Percentiles rank a stretch among this genome's conserved stretches.
These are phyloP conservation scores for Starmerella roubikii DNA, from an alignment of 805 yeast species.

Conservation along the genomic window DNA sequence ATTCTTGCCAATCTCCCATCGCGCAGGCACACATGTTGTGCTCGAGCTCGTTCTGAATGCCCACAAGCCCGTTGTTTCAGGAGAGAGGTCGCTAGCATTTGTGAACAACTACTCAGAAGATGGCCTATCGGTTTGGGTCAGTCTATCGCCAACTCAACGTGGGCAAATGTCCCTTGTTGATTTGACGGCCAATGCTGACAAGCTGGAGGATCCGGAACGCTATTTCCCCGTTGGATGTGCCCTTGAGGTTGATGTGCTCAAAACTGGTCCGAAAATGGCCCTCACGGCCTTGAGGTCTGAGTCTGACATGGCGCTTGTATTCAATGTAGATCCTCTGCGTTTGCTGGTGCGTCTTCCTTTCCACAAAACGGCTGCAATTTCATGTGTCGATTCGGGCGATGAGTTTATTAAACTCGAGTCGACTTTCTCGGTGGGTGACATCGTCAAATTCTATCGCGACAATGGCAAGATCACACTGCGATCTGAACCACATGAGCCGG, in stretches of 20 bases:
- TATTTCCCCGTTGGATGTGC: slow-evolving; percentile 63
- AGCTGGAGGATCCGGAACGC: slow-evolving; percentile 37
- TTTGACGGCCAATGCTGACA: slow-evolving; percentile 39
- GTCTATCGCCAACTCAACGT: slow-evolving; percentile 50
- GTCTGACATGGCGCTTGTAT: slow-evolving; percentile 46
- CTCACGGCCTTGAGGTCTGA: slow-evolving; percentile 29
- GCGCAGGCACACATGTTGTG: slow-evolving; percentile 40
- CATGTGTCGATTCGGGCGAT: slow-evolving; percentile 63
- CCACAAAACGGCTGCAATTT: slow-evolving; percentile 47
- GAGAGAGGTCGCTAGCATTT: slow-evolving; percentile 42
- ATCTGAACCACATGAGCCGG: slow-evolving; percentile 20
- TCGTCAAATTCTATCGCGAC: slow-evolving; percentile 21
- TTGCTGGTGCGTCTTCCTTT: slow-evolving; percentile 60
- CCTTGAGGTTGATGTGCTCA: slow-evolving; percentile 41
- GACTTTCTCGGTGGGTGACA: slow-evolving; percentile 33
- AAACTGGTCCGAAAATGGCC: slow-evolving; percentile 30
- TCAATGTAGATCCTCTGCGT: slow-evolving; percentile 43
- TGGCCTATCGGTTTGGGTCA: slow-evolving; percentile 41
- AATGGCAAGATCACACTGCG: slow-evolving; percentile 42
- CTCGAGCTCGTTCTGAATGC: slow-evolving; percentile 51
- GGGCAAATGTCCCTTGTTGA: slow-evolving; percentile 59
- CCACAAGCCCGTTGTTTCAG: slow-evolving; percentile 34
- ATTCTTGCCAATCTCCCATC: slow-evolving; percentile 52
- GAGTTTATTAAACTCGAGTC: slow-evolving; percentile 37
- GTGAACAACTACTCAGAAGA: slow-evolving; percentile 53